Evolutionary conservation across 192 early-diverging fungal species (phyloP), one percentile per base, ranked within the genome.

Genomic region (Backusella parvicylindrica): DNA sequence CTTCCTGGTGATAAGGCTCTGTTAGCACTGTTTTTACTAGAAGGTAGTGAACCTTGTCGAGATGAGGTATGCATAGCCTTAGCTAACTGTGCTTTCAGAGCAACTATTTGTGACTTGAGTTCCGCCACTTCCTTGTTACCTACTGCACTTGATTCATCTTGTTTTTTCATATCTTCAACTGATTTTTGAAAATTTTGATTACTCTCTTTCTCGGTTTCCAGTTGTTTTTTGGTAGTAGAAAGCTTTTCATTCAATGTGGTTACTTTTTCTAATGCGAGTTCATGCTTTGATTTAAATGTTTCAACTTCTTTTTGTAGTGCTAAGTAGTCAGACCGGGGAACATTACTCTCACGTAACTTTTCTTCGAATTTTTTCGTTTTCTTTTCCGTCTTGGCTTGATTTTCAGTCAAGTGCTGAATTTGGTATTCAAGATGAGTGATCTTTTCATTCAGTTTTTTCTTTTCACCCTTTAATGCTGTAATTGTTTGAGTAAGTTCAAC

Each of bases 401-500:
- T 90, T 66, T 96, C 92, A 80, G 83, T 89, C 92, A 89, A 93
- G 60, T 56, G 74, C 65, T 82, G 77, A 70, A 91, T 77, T 75
- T 92, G 92, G 37, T 75, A 78, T 81, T 95, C 95, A 67, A 94
- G 81, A 23, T 84, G 78, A 18, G 84, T 76, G 64, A 90, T 78
- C 70, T 89, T 89, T 72, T 85, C 84, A 66, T 83, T 74, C 35
- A 92, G 77, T 26, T 76, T 66, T n/a, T 88, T 87, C 82, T 92
- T 91, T 76, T 95, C 94, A 72, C 92, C 85, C 72, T 88, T 88
- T 71, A 88, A 82, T 75, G 84, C 79, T 53, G 88, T 88, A 40
- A 97, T 77, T 40, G 84, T 83, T 75, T 95, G 95, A 33, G 97
- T 97, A 73, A 99, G 88, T 80, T 95, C 95, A 76, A 99, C 91